Base-by-base conservation (phyloP, 2,329 filamentous ascomycete species). In the Gremmenia infestans region DNA sequence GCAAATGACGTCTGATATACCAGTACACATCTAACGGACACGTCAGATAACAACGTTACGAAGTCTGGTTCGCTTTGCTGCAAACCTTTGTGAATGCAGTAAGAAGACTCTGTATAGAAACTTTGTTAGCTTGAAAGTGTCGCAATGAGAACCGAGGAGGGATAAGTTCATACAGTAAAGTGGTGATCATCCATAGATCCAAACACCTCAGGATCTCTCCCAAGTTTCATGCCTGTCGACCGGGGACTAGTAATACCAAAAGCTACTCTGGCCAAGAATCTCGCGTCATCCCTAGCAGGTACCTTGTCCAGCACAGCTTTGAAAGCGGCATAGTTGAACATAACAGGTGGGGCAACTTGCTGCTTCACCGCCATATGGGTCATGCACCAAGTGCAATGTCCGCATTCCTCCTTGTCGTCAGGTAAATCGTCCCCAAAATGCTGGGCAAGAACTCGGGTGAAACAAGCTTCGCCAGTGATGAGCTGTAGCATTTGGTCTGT, bases 231-330 rank as follows among this genome's bases (percentile, higher is more conserved):
- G 39, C 71, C 67, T 5, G 69, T 73, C 0, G 82, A 74, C 1
- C 81, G 70, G 0, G 83, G 83, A 60, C 81, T 86, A 46, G 72
- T 73, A 64, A 86, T 85, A 0, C 83, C 83, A 65, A 85, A 86
- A 0, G 82, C 83, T 4, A 86, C 70, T 19, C 79, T 74, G 0
- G 83, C 81, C 28, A 86, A 70, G 60, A 84, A 80, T 12, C 82
- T 69, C 2, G 83, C 74, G 64, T 87, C 83, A 48, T 86, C 79
- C 2, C 80, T 72, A 1, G 77, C 74, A 0, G 69, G 61, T 12
- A 78, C 76, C 0, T 67, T 71, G 0, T 67, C 58, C 1, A 86
- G 68, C 0, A 86, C 69, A 1, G 63, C 66, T 6, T 67, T 55
- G 48, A 85, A 77, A 0, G 71, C 71, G 0, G 56, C 56, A 0